phyloP scores from a whole-genome alignment of 2,329 filamentous ascomycete genomes.

The Lachnellula subtilissima region DNA sequence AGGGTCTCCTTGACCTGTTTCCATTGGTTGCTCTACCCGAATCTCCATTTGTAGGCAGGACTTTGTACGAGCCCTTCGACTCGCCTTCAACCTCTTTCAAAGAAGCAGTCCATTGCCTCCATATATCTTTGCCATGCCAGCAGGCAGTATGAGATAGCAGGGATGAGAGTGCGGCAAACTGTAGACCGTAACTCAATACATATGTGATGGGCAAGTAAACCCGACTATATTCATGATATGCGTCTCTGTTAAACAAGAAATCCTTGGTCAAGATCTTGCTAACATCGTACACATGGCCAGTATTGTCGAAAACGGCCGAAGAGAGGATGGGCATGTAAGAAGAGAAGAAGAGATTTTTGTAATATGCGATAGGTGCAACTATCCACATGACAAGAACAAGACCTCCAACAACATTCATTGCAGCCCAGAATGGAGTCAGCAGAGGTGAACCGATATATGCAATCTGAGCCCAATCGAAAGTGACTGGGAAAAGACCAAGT shows the following conservation, averaged over 20 bases:
- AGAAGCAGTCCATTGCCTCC: constrained; percentile 68
- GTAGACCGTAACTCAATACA: constrained; percentile 78
- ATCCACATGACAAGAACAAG: constrained; percentile 83
- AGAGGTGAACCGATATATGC: constrained; percentile 79
- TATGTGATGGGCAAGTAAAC: constrained; percentile 86
- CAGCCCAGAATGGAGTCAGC: constrained; percentile 80
- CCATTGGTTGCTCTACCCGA: constrained; percentile 4
- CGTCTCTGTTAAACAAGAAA: constrained; percentile 71
- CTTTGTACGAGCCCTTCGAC: constrained; percentile 48
- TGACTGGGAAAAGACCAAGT: constrained; percentile 76
- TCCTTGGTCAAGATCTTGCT: constrained; percentile 72
- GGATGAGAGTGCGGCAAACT: constrained; percentile 77
- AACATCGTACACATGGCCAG: constrained; percentile 73
- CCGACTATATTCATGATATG: constrained; percentile 75
- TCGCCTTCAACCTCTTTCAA: constrained; percentile 57
- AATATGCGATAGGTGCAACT: constrained; percentile 73
- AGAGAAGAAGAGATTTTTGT: constrained; percentile 72
- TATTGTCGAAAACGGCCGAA: constrained; percentile 80
- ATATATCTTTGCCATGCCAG: constrained; percentile 82
- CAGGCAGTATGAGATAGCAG: constrained; percentile 75
- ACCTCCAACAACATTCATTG: constrained; percentile 77
- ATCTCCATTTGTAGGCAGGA: constrained; percentile 33
- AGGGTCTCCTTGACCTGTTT: constrained; percentile 15
- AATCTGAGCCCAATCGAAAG: constrained; percentile 89
- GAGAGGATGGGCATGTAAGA: constrained; percentile 86